Base-by-base conservation (phyloP, 192 early-diverging fungal genomes). In the Backusella psychrophila region DNA sequence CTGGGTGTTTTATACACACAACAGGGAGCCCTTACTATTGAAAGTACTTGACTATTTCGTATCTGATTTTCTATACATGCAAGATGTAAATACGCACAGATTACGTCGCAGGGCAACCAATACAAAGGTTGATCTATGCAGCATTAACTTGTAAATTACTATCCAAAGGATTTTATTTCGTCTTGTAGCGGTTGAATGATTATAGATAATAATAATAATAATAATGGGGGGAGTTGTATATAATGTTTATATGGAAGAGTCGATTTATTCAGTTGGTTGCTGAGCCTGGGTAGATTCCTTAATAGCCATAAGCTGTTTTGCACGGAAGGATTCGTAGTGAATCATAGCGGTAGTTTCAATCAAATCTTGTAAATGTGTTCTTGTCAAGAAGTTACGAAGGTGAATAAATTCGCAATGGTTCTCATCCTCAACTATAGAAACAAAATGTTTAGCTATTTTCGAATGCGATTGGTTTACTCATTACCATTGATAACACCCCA, bases 241-340 rank as follows among this genome's bases (percentile, higher is more conserved):
- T 63, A 63, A 63, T 63, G 56, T 53, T 53, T 52, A 52, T 52
- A 52, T 52, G 19, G 19, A 19, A 23, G 7, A 23, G 26, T 29
- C 3, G 53, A 26, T 59, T 26, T 59, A 59, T 23, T 59, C 53
- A 59, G 53, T 11, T 59, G 53, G 1, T 44, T 71, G 69, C 39
- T 71, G 69, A 66, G 52, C 80, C 78, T 87, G 83, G 17, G 83
- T 80, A 42, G 75, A 80, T 77, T 87, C 87, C 77, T 89, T 89
- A 36, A 89, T 72, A 49, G 87, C 87, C 73, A 89, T 78, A 72
- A 89, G 75, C 73, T 89, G 87, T 82, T 89, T 89, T 23, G 87
- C 93, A 66, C 97, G 90, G 94, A 96, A 99, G 35, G 91, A 87
- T 87, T 99, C 96, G 87, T 99, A 99, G 83, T 97, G 96, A 71